Percentiles rank a stretch among this genome's conserved stretches.
Conservation (phyloP, 345 rosid genomes). For the Eutrema heterophyllum region DNA sequence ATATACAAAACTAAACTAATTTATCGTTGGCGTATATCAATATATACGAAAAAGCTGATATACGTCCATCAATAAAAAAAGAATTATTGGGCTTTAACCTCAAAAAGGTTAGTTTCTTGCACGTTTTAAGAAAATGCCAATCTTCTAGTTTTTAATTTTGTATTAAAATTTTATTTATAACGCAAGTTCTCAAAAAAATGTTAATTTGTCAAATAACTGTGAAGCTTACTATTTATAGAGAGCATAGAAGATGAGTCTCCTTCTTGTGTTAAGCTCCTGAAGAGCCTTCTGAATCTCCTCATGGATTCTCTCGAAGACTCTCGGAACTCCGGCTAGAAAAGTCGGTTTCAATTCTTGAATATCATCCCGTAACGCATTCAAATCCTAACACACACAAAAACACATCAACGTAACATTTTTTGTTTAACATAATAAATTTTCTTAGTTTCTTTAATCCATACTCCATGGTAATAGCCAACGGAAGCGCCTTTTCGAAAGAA, state of each 20-base stretch:
- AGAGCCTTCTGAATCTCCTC: slow-evolving; percentile 66
- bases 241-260: slow-evolving; percentile 55
- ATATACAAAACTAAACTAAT: too few species aligned
- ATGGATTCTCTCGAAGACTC: slow-evolving; percentile 82
- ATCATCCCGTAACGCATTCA: slow-evolving; percentile 78
- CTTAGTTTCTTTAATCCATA: too few species aligned
- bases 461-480: slow-evolving; percentile 95
- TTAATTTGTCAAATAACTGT: neutral
- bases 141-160: neutral
- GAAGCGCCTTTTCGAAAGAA: slow-evolving; percentile 90
- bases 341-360: slow-evolving; percentile 86
- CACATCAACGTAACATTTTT: too few species aligned
- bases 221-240: slow-evolving; percentile 68
- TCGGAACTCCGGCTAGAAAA: slow-evolving; percentile 87
- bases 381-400: slow-evolving; percentile 60
- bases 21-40: neutral
- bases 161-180: neutral
- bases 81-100: neutral
- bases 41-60: neutral
- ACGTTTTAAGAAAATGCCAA: neutral
- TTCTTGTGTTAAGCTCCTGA: slow-evolving; percentile 67
- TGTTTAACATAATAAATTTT: too few species aligned
- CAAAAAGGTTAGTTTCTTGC: neutral
- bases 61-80: neutral
- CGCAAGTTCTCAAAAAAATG: neutral